Base-by-base conservation (phyloP, 768 basidiomycete species). In the Boletus sensibilis region DNA sequence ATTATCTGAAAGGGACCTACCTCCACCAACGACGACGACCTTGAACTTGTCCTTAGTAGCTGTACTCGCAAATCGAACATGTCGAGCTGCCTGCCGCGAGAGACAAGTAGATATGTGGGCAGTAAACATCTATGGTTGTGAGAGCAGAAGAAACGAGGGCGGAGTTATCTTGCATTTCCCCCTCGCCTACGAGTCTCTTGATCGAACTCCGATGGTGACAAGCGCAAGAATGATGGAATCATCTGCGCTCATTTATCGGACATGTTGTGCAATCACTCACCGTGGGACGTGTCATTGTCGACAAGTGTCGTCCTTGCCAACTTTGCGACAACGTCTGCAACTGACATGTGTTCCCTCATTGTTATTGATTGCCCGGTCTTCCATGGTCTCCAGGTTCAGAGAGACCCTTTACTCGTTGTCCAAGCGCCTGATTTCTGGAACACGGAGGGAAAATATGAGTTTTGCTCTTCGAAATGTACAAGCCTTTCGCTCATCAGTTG, bases 1-100 rank as follows among this genome's bases (percentile, higher is more conserved):
- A 29, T 41, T 3, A n/a, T 50, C 41, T 34, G 11, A 29, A 39
- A 54, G 45, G 33, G 14, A 35, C 82, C 62, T 66, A 86, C 96
- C 96, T 71, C 81, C 94, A 51, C 96, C 96, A 21, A 98, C 77
- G 40, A 98, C 84, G 27, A 98, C 74, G 34, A 98, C 78, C 74
- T 90, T 94, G 76, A 82, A 92, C 64, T 85, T 89, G 60, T 81
- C 75, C 59, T 75, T 78, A 20, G 58, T 41, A 34, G 51, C 16
- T 16, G 70, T 67, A 49, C 69, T 73, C 10, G 58, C 66, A 29
- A 52, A 62, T 41, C 72, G 64, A 31, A 56, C 56, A 20, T 54
- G 45, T 39, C 56, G 54, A 50, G 34, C 39, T 33, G 41, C 48
- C 34, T 48, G 52, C 25, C 56, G 52, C 42, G 55, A 40, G 27